Evolutionary conservation across 2,329 filamentous ascomycete genomes (phyloP).

Genomic region (Dothideomycetidae sp.): DNA sequence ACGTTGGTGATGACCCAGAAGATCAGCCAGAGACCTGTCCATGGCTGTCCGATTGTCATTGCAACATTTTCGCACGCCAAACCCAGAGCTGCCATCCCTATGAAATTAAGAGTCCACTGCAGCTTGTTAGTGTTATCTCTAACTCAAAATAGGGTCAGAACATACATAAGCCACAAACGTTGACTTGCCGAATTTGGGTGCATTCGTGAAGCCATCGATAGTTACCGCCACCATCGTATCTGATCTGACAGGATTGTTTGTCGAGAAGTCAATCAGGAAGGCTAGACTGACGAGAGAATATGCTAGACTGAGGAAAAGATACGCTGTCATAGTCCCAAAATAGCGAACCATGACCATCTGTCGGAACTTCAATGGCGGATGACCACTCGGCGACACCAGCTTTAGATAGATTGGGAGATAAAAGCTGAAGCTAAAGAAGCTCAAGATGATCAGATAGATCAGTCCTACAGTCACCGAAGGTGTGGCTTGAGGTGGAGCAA

Average conservation of each 20-base stretch:
- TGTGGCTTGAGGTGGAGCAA: conserved; percentile 39
- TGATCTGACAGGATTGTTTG: conserved; percentile 29
- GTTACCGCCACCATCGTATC: conserved; percentile 28
- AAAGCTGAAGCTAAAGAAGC: conserved; percentile 52
- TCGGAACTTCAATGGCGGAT: conserved; percentile 43
- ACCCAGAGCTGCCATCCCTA: conserved; percentile 49
- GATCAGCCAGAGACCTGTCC: conserved; percentile 49
- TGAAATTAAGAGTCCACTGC: conserved; percentile 32
- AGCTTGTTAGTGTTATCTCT: conserved; percentile 29
- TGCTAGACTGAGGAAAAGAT: conserved; percentile 47
- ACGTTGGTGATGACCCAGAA: conserved; percentile 51
- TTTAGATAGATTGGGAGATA: conserved; percentile 48
- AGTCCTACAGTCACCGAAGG: conserved; percentile 48
- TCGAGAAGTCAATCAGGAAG: conserved; percentile 46
- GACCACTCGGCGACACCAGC: conserved; percentile 40
- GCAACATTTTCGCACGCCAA: conserved; percentile 51
- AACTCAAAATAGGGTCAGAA: conserved; percentile 34
- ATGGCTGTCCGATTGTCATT: conserved; percentile 47
- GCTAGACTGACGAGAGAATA: conserved; percentile 51
- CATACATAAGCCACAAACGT: conserved; percentile 43
- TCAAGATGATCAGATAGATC: conserved; percentile 53
- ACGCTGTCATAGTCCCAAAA: conserved; percentile 40
- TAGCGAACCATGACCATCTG: conserved; percentile 47
- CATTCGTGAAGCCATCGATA: conserved; percentile 23
- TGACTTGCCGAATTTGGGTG: conserved; percentile 41